A percentile compares a stretch with the other conserved stretches of the same genome.
phyloP scores from a whole-genome alignment of 257 asterid species.

The Fraxinus cuspidata region DNA sequence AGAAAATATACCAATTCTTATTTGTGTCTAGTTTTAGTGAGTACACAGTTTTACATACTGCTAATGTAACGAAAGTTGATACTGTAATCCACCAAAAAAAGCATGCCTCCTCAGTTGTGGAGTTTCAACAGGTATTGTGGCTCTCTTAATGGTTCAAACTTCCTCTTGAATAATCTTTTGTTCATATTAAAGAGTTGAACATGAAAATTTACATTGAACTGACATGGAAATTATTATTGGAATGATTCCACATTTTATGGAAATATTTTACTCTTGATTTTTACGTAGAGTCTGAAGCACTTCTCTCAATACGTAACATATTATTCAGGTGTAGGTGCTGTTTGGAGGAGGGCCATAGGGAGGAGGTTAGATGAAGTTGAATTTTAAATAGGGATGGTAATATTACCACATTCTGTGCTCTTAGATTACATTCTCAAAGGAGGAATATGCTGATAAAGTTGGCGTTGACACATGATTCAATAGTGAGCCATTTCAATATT shows the following conservation, averaged over 20 bases:
- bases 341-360: too few species aligned
- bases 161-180: not conserved
- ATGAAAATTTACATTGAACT: not conserved
- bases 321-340: constrained; percentile 17
- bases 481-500: too few species aligned
- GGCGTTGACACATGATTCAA: too few species aligned
- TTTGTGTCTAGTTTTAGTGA: constrained; percentile 71
- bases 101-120: constrained; percentile 93
- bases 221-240: not conserved
- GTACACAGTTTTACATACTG: constrained; percentile 66
- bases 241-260: not conserved
- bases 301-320: not conserved
- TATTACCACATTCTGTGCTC: too few species aligned
- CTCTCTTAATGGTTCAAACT: not conserved
- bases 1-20: constrained; percentile 66
- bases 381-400: too few species aligned
- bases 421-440: too few species aligned
- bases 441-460: too few species aligned
- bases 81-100: constrained; percentile 58
- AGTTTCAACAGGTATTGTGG: constrained; percentile 68
- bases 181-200: not conserved
- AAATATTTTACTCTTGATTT: not conserved
- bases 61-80: constrained; percentile 57
- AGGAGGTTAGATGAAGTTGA: too few species aligned
- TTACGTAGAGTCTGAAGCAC: not conserved